Evolutionary conservation across 2,329 filamentous ascomycete species (phyloP), one percentile per base, ranked within the genome.

Genomic region (Metarhizium brunneum): DNA sequence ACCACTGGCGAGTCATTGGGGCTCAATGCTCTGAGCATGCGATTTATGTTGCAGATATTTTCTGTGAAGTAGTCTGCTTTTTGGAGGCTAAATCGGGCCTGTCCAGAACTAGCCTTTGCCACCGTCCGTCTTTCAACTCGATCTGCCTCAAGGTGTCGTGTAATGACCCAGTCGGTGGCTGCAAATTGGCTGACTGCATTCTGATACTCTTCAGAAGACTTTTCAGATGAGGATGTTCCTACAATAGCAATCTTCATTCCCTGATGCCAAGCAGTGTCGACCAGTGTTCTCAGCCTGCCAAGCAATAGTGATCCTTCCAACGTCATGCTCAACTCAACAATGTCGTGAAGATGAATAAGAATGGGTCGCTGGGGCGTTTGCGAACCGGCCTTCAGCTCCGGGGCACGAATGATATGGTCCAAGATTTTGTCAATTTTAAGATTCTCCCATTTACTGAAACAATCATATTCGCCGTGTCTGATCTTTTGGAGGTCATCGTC

Each of bases 301-400:
- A 96, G 72, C 36, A 97, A 80, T 25, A 81, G 78, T 2, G 81
- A 77, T 11, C 90, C 90, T 56, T 90, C 84, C 6, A 80, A 69
- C 1, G 87, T 85, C 65, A 81, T 80, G 62, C 80, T 83, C 8
- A 99, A 76, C 60, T 95, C 89, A 54, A 88, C 84, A 64, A 90
- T 88, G 67, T 97, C 90, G 66, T 88, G 83, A 13, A 96, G 73
- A 62, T 90, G 90, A 43, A 95, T 76, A 56, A 97, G 85, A 7
- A 91, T 77, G 29, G 77, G 77, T 25, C 68, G 76, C 29, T 20
- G 51, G n/a, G 25, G 10, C 66, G 63, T 66, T 62, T 66, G 63
- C 6, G 61, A 58, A 6, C 68, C 61, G 20, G 68, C 60, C 55
- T 69, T 72, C 20, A 65, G 55, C 30, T 78, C 71, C 4, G 76